Conservation (phyloP, 495 filamentous ascomycete genomes). For the Tuber aestivum region DNA sequence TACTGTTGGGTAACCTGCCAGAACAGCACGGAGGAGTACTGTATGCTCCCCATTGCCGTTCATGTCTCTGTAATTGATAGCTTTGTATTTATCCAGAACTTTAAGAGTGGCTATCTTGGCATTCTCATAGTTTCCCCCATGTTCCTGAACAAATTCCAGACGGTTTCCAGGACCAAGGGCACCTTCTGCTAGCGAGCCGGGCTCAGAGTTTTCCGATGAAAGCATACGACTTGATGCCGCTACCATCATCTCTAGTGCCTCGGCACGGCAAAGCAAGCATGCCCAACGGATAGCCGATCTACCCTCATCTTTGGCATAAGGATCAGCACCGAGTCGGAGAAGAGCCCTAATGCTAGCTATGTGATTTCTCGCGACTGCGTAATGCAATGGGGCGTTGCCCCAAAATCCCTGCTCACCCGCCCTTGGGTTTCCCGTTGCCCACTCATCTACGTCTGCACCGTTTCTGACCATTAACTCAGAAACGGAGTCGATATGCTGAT, state of each 20-base stretch:
- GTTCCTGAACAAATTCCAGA: neutral
- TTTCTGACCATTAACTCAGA: neutral
- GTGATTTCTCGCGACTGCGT: neutral
- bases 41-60: neutral
- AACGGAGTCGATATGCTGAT: neutral
- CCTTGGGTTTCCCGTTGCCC: neutral
- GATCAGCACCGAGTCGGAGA: neutral
- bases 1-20: neutral
- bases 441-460: neutral
- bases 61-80: neutral
- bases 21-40: neutral
- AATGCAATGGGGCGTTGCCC: neutral
- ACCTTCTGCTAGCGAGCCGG: neutral
- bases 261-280: neutral
- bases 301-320: neutral
- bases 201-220: neutral
- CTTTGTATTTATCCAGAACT: neutral
- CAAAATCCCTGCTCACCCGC: neutral
- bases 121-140: neutral
- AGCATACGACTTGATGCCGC: neutral
- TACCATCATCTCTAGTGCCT: neutral
- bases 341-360: neutral
- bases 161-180: neutral
- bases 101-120: slow-evolving; percentile 5
- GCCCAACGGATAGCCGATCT: neutral